These are phyloP conservation scores for Fusarium palustre DNA, from an alignment of 2,329 filamentous ascomycete species.

Conservation along the genomic window DNA sequence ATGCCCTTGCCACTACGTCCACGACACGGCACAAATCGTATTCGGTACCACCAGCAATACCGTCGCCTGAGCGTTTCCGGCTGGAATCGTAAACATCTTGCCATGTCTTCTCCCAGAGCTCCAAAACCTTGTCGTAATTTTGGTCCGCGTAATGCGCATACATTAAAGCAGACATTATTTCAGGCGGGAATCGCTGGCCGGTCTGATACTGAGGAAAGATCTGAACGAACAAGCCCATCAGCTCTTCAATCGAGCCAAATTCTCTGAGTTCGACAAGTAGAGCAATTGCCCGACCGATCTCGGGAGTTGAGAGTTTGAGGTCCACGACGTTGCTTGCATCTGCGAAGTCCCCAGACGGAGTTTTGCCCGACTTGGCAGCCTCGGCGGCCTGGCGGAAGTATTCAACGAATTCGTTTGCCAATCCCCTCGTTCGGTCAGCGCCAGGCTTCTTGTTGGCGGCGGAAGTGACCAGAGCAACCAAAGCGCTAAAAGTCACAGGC, in stretches of 20 bases:
- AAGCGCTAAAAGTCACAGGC: conserved; percentile 56
- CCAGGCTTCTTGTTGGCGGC: conserved; percentile 43
- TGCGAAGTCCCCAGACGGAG: not conserved
- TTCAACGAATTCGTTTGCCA: conserved; percentile 48
- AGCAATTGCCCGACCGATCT: conserved; percentile 50
- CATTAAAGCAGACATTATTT: conserved; percentile 76
- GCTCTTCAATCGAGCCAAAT: conserved; percentile 66
- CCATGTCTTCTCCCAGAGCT: conserved; percentile 74
- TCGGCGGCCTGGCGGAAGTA: conserved; percentile 45
- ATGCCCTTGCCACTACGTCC: conserved; percentile 61
- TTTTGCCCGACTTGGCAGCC: conserved; percentile 2
- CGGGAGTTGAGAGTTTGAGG: conserved; percentile 45
- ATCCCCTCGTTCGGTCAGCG: conserved; percentile 38
- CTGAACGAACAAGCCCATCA: conserved; percentile 66
- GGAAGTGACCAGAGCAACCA: conserved; percentile 58
- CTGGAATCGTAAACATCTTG: conserved; percentile 59
- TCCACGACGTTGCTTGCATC: conserved; percentile 36
- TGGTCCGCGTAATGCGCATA: conserved; percentile 68
- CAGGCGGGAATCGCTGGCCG: conserved; percentile 59
- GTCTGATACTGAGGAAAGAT: conserved; percentile 52
- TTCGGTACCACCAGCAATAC: conserved; percentile 61
- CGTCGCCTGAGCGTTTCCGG: conserved; percentile 36
- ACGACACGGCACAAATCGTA: conserved; percentile 65
- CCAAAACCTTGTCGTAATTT: conserved; percentile 69
- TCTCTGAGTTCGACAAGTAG: conserved; percentile 54